Evolutionary conservation across 164 flowering plant species (phyloP).

Genomic region (Macadamia tetraphylla): DNA sequence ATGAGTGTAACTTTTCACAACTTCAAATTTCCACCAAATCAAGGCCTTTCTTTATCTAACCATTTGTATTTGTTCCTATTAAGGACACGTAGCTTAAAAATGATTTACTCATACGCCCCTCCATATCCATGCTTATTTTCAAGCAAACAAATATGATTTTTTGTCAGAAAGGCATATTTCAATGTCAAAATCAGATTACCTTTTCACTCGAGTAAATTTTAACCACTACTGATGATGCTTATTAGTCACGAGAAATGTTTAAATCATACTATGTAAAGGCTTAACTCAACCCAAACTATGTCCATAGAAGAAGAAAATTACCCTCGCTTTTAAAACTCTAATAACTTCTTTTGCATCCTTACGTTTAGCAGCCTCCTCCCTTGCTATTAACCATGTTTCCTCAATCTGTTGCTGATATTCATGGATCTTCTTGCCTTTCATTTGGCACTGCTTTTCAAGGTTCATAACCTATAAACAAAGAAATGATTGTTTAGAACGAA

Average conservation of each 20-base stretch:
- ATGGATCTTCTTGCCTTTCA: slow-evolving; percentile 36
- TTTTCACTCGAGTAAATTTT: not conserved
- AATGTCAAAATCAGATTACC: too few species aligned
- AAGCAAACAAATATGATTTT: too few species aligned
- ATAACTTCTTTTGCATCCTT: slow-evolving; percentile 73
- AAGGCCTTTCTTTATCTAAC: too few species aligned
- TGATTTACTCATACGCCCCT: too few species aligned
- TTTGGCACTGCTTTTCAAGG: slow-evolving; percentile 39
- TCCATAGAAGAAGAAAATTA: slow-evolving; percentile 13
- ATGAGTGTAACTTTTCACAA: too few species aligned
- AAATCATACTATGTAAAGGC: not conserved
- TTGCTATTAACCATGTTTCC: slow-evolving; percentile 51
- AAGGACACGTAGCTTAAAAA: too few species aligned
- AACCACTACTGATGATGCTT: not conserved
- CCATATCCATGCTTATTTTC: too few species aligned
- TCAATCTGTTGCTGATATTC: slow-evolving; percentile 41
- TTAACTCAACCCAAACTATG: not conserved
- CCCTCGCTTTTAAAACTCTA: slow-evolving; percentile 45
- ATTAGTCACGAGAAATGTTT: not conserved
- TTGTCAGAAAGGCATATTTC: too few species aligned
- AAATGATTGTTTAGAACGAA: not conserved
- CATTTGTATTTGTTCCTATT: too few species aligned
- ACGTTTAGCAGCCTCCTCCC: slow-evolving; percentile 57
- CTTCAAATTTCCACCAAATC: too few species aligned
- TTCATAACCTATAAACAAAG: slow-evolving; percentile 29